A percentile compares a stretch with the other conserved stretches of the same genome.
Evolutionary conservation across 1,284 basidiomycete genomes (phyloP).

Genomic region (Austroboletus novae-zelandiae): DNA sequence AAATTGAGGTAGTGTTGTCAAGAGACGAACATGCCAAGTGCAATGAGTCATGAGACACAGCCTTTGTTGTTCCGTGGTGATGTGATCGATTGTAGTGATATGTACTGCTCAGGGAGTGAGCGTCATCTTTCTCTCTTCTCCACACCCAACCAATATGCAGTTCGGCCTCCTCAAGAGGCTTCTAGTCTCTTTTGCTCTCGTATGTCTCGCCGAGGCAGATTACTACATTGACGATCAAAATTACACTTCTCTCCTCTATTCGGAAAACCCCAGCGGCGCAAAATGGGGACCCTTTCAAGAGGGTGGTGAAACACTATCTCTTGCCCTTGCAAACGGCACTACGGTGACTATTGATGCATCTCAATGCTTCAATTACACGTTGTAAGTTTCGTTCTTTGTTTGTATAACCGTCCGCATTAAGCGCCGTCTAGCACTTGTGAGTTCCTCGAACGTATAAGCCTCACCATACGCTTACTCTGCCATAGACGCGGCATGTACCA

Average conservation of each 20-base stretch:
- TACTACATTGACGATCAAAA: conserved; percentile 23
- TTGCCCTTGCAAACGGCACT: conserved; percentile 10
- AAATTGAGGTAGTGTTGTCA: too few relatives aligned
- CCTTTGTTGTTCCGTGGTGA: too few relatives aligned
- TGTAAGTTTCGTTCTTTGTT: conserved; percentile 4
- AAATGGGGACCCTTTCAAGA: conserved; percentile 12
- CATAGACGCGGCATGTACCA: conserved; percentile 14
- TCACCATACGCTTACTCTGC: background rate
- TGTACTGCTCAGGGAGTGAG: too few relatives aligned
- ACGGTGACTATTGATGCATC: conserved; percentile 16
- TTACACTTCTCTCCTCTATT: conserved; percentile 11
- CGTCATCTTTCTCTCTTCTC: too few relatives aligned
- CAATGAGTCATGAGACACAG: background rate
- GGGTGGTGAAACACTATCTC: conserved; percentile 11
- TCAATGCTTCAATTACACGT: conserved; percentile 19
- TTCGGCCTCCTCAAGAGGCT: background rate
- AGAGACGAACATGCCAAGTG: too few relatives aligned
- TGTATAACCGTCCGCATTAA: background rate
- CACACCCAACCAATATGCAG: background rate
- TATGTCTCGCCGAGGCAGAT: conserved; percentile 8
- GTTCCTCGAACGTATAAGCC: background rate
- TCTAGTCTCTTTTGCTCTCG: conserved; percentile 4
- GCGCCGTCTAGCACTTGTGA: conserved; percentile 7
- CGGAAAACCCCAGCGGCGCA: conserved; percentile 9
- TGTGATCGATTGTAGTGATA: too few relatives aligned